These are phyloP conservation scores for Haplographium delicatum DNA, from an alignment of 495 filamentous ascomycete genomes.

Conservation along the genomic window DNA sequence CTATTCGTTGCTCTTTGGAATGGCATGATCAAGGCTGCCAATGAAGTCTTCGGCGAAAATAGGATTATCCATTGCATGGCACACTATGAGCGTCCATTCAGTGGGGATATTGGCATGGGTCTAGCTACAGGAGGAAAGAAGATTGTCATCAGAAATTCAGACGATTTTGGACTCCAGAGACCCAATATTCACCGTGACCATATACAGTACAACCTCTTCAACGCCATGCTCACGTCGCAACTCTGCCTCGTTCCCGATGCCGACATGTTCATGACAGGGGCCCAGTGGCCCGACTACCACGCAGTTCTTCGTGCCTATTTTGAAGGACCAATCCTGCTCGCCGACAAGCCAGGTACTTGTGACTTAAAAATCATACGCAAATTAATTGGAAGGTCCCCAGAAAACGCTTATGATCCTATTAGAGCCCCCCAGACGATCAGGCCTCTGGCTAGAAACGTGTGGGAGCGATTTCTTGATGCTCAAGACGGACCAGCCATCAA, in stretches of 20 bases:
- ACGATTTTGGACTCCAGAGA: slow-evolving; percentile 8
- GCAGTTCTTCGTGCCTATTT: slow-evolving; percentile 11
- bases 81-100: slow-evolving; percentile 11
- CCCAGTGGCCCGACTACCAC: slow-evolving; percentile 13
- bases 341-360: slow-evolving; percentile 4
- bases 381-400: slow-evolving; percentile 3
- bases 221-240: slow-evolving; percentile 3
- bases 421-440: slow-evolving; percentile 4
- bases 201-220: slow-evolving; percentile 9
- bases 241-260: slow-evolving; percentile 7
- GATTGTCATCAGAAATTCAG: slow-evolving; percentile 9
- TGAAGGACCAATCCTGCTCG: slow-evolving; percentile 8
- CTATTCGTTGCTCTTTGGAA: slow-evolving; percentile 10
- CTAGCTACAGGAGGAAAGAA: slow-evolving; percentile 3
- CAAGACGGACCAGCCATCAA: slow-evolving; percentile 3
- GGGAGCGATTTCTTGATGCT: slow-evolving; percentile 1
- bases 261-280: slow-evolving; percentile 14
- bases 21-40: slow-evolving; percentile 9
- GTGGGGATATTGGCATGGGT: slow-evolving; percentile 10
- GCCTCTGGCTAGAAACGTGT: slow-evolving; percentile 2
- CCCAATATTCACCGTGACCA: slow-evolving; percentile 9
- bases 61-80: slow-evolving; percentile 13
- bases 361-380: slow-evolving; percentile 1
- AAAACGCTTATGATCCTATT: background rate
- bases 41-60: slow-evolving; percentile 9